Evolutionary conservation across 495 filamentous ascomycete species (phyloP), one percentile per base, ranked within the genome.

Genomic region (Venustampulla echinocandica): DNA sequence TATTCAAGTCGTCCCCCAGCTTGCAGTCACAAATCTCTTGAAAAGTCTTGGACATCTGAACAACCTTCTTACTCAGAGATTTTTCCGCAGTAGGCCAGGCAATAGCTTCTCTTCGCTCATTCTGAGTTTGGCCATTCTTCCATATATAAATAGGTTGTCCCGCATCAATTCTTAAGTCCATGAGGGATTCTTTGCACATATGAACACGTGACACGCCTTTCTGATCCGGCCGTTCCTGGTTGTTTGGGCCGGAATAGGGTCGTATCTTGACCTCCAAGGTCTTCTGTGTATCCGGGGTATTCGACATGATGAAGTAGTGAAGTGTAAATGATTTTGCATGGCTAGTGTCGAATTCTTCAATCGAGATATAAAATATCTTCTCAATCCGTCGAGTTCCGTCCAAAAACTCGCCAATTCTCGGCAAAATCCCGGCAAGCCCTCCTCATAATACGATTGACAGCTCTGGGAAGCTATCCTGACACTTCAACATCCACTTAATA

Each of bases 151-250:
- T 79, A 1, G 70, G 49, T 51, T 82, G 74, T 27, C 81, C 85
- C 22, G 74, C 65, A 36, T 73, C 69, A 19, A 87, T 66, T 46
- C 74, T 74, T 6, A 85, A 66, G 23, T 68, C 60, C 37, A 78
- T 69, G 9, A 90, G 64, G 19, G 75, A 75, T 10, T 81, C 75
- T 30, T 73, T 70, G n/a, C 77, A 77, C 15, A 90, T 66, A 54
- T 84, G 77, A 36, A 90, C 64, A 27, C 81, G 73, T 52, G 84
- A 83, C 10, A 73, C 70, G 58, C 78, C 76, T 61, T 73, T 71
- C 50, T 68, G 65, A 46, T 75, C 76, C 41, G 68, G 66, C 36
- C 69, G 64, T 35, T 70, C 64, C 55, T 74, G 67, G 37, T 66
- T 64, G 32, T 67, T 64, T 53, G 72, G 69, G 43, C 69, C 70